These are phyloP conservation scores for Trametes cingulata DNA, from an alignment of 768 basidiomycete genomes.

Conservation along the genomic window DNA sequence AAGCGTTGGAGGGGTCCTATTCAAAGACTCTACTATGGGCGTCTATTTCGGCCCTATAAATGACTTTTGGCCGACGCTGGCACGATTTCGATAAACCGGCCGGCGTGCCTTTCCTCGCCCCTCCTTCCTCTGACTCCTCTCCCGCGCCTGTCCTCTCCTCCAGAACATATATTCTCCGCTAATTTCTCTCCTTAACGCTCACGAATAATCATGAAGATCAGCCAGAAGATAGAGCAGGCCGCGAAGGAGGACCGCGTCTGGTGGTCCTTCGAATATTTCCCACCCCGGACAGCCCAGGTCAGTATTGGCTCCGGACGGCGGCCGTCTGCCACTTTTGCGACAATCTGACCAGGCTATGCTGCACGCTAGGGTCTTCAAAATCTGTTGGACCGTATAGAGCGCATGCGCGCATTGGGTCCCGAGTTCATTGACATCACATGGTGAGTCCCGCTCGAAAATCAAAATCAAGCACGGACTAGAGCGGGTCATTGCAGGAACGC, in stretches of 20 bases:
- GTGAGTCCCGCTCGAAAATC: conserved; percentile 32
- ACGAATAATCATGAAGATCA: conserved; percentile 78
- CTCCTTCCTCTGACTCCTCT: conserved; percentile 12
- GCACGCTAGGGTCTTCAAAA: conserved; percentile 82
- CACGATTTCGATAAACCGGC: conserved; percentile 10
- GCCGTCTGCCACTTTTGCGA: conserved; percentile 8
- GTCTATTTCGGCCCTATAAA: conserved; percentile 3
- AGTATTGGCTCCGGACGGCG: conserved; percentile 16
- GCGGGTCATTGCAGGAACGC: conserved; percentile 72
- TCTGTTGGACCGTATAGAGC: conserved; percentile 95
- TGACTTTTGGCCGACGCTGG: background rate
- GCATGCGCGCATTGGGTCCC: conserved; percentile 92
- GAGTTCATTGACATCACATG: conserved; percentile 99
- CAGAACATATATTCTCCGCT: conserved; percentile 13
- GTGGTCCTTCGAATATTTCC: conserved; percentile 99
- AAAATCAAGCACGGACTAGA: background rate
- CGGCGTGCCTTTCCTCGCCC: background rate
- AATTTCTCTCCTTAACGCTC: conserved; percentile 15
- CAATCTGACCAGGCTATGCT: conserved; percentile 2
- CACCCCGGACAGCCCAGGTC: conserved; percentile 93
- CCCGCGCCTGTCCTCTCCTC: background rate
- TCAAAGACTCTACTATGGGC: conserved; percentile 3
- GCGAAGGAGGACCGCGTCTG: conserved; percentile 83
- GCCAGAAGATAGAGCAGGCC: conserved; percentile 87
- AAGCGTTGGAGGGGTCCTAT: no score